Base-by-base conservation (phyloP, 2,329 filamentous ascomycete genomes). In the Nemania sp. region DNA sequence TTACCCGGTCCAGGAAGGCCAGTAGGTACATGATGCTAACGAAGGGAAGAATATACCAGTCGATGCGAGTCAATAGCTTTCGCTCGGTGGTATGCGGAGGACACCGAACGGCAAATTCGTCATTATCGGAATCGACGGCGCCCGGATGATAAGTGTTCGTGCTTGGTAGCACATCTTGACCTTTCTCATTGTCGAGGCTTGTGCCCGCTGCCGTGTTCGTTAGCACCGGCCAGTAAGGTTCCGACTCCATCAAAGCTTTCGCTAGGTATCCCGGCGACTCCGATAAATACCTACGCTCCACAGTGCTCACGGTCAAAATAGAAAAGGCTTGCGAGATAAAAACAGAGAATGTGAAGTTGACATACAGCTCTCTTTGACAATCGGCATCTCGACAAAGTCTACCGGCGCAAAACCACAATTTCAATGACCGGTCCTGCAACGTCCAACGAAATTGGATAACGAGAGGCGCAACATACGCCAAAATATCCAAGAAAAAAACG, bases 41-140 rank as follows among this genome's bases (percentile, higher is more conserved):
- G 72, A 91, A 91, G 0, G 92, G 92, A 60, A 95, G 82, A 59
- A 95, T 85, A 72, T 87, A 88, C 71, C 89, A 77, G 78, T 94
- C 92, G 75, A 94, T 90, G 79, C 90, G 91, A 69, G 85, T 80
- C 81, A 93, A 86, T 67, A 95, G 83, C 74, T 83, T 87, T 71
- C 84, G 82, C 81, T 93, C 90, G 2, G 87, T 89, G 3, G 86
- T 89, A 77, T 86, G 83, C 60, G 84, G 72, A 38, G 87, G 87
- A 68, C 85, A 86, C 55, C 60, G 75, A 22, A 82, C 75, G 51
- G 71, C 66, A 49, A 76, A 66, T 53, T 79, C 77, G 62, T 79
- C 76, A 67, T 77, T 77, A 61, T 77, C 75, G 60, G 70, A 63
- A 43, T 75, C 75, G 66, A 69, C 62, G 41, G 43, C 61, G 27